Evolutionary conservation across 2,329 filamentous ascomycete species (phyloP).

Genomic region (Talaromyces islandicus): DNA sequence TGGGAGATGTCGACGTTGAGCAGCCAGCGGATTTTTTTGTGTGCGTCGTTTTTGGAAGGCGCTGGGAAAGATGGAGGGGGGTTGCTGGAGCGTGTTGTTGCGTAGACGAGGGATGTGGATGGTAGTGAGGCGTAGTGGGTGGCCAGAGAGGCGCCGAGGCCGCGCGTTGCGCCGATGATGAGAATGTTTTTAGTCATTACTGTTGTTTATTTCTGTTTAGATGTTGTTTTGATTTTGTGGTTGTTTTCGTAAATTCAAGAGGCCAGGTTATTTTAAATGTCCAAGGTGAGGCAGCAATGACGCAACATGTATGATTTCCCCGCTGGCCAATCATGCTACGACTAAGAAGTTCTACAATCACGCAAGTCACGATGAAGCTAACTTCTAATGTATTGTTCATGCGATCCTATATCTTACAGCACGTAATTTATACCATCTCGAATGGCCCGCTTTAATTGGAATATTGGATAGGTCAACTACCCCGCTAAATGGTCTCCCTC

Average conservation of each 20-base stretch:
- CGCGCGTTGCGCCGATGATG: conserved; percentile 63
- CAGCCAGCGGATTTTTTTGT: conserved; percentile 42
- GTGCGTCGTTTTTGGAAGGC: conserved; percentile 27
- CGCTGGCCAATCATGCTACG: background rate
- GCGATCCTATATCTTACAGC: background rate
- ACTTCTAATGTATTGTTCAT: background rate
- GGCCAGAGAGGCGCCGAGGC: conserved; percentile 58
- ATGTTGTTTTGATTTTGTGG: background rate
- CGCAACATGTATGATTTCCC: background rate
- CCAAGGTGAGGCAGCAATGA: background rate
- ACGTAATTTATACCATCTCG: background rate
- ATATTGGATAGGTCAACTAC: background rate
- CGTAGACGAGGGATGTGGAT: conserved; percentile 48
- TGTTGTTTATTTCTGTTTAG: conserved; percentile 12
- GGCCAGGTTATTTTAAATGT: background rate
- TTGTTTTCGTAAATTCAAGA: background rate
- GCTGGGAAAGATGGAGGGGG: conserved; percentile 36
- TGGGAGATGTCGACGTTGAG: conserved; percentile 51
- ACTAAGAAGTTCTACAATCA: background rate
- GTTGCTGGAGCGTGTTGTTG: conserved; percentile 49
- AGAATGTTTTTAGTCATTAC: conserved; percentile 40
- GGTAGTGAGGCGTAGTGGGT: conserved; percentile 50
- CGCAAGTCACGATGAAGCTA: background rate
- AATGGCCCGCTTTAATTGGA: background rate
- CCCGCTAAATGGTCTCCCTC: background rate